Conservation (phyloP, 208 protist genomes). For the Borovskyia barvae region DNA sequence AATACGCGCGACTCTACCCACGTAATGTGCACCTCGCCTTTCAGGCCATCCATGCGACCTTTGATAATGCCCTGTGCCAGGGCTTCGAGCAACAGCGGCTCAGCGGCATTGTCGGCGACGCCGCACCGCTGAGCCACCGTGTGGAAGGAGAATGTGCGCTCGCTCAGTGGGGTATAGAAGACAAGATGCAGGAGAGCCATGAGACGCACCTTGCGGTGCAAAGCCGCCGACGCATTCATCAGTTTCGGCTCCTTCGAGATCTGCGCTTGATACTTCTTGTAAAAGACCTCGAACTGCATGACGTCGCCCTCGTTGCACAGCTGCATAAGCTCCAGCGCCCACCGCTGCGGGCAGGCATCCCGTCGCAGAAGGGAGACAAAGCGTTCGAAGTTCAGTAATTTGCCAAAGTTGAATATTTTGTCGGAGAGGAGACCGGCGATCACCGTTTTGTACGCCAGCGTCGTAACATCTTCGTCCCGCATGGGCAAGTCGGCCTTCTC, state of each 20-base stretch:
- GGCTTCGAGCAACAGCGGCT: constrained; percentile 94
- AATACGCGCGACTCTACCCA: constrained; percentile 91
- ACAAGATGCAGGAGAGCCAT: constrained; percentile 95
- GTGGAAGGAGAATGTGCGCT: constrained; percentile 85
- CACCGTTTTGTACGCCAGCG: constrained; percentile 71
- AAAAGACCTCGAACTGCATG: constrained; percentile 61
- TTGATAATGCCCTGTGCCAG: constrained; percentile 92
- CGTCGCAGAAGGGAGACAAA: constrained; percentile 39
- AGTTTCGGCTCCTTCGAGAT: constrained; percentile 43
- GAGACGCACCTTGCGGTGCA: constrained; percentile 82
- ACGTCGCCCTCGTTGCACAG: constrained; percentile 86
- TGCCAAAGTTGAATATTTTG: constrained; percentile 88
- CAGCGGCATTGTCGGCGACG: constrained; percentile 71
- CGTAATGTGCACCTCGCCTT: constrained; percentile 71
- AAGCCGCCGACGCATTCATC: constrained; percentile 15
- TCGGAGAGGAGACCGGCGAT: constrained; percentile 79
- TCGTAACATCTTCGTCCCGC: constrained; percentile 49
- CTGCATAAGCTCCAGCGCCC: constrained; percentile 71
- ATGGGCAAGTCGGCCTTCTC: constrained; percentile 80
- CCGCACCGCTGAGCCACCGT: constrained; percentile 68
- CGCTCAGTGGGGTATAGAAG: constrained; percentile 92
- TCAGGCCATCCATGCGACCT: constrained; percentile 93
- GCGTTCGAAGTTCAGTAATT: constrained; percentile 67
- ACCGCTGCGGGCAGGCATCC: constrained; percentile 34
- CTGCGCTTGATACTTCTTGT: constrained; percentile 29